A percentile compares a stretch with the other conserved stretches of the same genome.
Conservation (phyloP, 116 monocot genomes). For the Phalaenopsis hybrid region DNA sequence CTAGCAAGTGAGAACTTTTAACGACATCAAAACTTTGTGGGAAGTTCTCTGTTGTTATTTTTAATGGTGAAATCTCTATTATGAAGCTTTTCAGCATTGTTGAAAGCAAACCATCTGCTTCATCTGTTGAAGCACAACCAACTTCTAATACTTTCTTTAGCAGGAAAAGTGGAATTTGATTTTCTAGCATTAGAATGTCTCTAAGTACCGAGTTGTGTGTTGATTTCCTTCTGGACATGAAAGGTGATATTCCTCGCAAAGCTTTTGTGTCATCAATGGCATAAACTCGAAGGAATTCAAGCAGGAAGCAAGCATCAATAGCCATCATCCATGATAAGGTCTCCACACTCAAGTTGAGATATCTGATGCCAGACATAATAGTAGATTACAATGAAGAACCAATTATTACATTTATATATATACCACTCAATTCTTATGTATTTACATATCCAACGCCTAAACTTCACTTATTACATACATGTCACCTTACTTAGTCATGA, state of each 20-base stretch:
- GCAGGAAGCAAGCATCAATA: constrained; percentile 68
- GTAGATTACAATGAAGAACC: not conserved
- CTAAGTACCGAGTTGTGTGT: constrained; percentile 30
- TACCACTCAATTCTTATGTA: no score
- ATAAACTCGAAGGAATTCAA: constrained; percentile 43
- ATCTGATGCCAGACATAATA: not conserved
- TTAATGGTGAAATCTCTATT: constrained; percentile 53
- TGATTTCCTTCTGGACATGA: constrained; percentile 12
- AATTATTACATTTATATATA: no score
- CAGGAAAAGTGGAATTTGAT: constrained; percentile 71
- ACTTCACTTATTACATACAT: no score
- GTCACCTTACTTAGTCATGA: no score
- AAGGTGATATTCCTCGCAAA: not conserved
- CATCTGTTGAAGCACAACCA: not conserved
- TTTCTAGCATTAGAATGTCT: constrained; percentile 68
- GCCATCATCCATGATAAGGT: constrained; percentile 85
- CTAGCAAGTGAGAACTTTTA: constrained; percentile 23
- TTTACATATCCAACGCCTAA: no score
- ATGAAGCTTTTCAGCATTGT: constrained; percentile 29
- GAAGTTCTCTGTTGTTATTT: not conserved
- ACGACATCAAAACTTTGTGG: not conserved
- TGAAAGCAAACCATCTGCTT: constrained; percentile 8
- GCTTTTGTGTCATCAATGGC: not conserved
- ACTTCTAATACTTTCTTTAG: constrained; percentile 14
- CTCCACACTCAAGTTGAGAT: constrained; percentile 16